Conservation (phyloP, 192 early-diverging fungal genomes). For the Paraglomus brasilianum region DNA sequence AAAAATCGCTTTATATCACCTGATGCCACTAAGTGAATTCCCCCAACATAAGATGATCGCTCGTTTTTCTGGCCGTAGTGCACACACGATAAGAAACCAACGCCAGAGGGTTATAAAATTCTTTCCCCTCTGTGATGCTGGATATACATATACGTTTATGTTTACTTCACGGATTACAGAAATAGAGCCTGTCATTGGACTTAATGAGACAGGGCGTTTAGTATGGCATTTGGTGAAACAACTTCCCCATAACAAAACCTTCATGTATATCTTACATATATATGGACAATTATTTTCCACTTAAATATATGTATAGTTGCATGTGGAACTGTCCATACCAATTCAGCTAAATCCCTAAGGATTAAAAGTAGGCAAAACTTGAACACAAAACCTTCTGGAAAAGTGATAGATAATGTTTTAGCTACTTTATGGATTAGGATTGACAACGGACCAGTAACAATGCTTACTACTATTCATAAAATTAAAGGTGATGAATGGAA, state of each 20-base stretch:
- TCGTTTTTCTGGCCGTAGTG: constrained; percentile 32
- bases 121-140: constrained; percentile 33
- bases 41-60: constrained; percentile 35
- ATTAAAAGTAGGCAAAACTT: constrained; percentile 18
- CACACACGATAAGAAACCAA: constrained; percentile 29
- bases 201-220: constrained; percentile 7
- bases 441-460: constrained; percentile 39
- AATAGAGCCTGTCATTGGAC: not conserved
- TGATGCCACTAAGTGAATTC: not conserved
- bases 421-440: constrained; percentile 36
- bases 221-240: constrained; percentile 32
- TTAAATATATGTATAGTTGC: constrained; percentile 32
- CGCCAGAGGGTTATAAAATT: constrained; percentile 35
- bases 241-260: constrained; percentile 15
- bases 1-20: not conserved
- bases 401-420: constrained; percentile 27
- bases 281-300: constrained; percentile 43
- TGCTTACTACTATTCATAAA: constrained; percentile 38
- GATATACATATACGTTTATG: constrained; percentile 34
- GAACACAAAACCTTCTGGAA: constrained; percentile 5
- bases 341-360: not conserved
- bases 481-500: constrained; percentile 12
- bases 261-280: constrained; percentile 35
- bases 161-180: constrained; percentile 21
- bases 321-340: constrained; percentile 31